Conservation (phyloP, 768 basidiomycete species). For the Mycena epipterygia region DNA sequence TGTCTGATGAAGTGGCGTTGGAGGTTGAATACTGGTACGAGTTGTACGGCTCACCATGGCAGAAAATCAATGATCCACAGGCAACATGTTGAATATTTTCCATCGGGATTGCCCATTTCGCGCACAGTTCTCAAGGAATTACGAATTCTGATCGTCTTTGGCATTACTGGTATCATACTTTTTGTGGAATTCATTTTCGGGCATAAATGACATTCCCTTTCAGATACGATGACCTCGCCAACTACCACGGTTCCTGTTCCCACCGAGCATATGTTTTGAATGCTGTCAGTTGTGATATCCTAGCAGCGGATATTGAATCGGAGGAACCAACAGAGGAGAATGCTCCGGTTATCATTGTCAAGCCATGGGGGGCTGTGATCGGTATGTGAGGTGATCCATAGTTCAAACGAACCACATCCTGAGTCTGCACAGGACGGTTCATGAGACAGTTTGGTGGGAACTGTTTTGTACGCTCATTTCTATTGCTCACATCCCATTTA, state of each 20-base stretch:
- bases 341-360: neutral
- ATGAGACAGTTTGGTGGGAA: neutral
- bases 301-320: neutral
- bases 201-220: neutral
- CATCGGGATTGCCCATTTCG: neutral
- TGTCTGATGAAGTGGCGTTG: neutral
- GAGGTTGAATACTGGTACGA: constrained; percentile 10
- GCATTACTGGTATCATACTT: neutral
- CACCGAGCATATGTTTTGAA: neutral
- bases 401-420: too few species aligned
- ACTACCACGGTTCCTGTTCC: neutral
- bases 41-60: neutral
- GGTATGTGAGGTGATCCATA: neutral
- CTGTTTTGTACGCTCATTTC: neutral
- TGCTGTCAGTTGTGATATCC: neutral
- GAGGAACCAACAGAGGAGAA: neutral
- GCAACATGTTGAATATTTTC: neutral
- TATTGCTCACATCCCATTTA: neutral
- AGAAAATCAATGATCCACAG: neutral
- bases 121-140: neutral
- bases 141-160: neutral
- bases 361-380: neutral
- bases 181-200: neutral
- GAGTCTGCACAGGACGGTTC: neutral
- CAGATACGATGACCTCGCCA: constrained; percentile 11